These are phyloP conservation scores for Physcomitrium patens DNA, from an alignment of 225 moss, liverwort and hornwort genomes.

Conservation along the genomic window DNA sequence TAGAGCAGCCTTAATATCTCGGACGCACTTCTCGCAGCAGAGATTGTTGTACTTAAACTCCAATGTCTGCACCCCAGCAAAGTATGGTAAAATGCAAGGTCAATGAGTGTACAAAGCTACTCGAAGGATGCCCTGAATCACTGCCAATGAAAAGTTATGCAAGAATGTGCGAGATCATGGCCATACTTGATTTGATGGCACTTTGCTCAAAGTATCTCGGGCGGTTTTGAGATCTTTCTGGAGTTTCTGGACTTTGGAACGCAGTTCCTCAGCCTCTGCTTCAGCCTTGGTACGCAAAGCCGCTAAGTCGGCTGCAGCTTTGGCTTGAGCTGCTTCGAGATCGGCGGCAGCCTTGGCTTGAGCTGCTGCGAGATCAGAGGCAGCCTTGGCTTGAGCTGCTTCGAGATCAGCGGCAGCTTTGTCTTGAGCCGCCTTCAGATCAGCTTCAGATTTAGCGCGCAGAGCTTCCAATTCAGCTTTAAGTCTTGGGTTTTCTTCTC, in stretches of 20 bases:
- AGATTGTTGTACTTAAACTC: constrained; percentile 60
- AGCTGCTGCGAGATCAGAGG: constrained; percentile 10
- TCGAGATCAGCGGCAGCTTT: constrained; percentile 42
- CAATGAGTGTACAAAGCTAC: constrained; percentile 7
- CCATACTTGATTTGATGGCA: constrained; percentile 57
- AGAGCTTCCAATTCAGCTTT: constrained; percentile 49
- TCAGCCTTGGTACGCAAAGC: constrained; percentile 33
- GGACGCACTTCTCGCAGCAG: constrained; percentile 64
- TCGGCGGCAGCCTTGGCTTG: constrained; percentile 17
- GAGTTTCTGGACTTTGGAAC: constrained; percentile 34
- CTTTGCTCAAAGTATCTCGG: constrained; percentile 36
- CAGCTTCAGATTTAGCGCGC: constrained; percentile 44
- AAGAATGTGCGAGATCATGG: constrained; percentile 10
- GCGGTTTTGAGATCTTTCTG: constrained; percentile 43
- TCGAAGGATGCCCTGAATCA: constrained; percentile 25
- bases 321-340: constrained; percentile 30
- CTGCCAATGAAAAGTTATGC: constrained; percentile 2
- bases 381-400: constrained; percentile 21
- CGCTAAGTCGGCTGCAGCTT: constrained; percentile 40
- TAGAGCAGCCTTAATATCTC: constrained; percentile 58
- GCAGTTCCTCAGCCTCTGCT: constrained; percentile 35
- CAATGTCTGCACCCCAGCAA: constrained; percentile 41
- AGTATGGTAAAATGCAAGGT: neutral
- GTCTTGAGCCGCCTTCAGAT: constrained; percentile 32
- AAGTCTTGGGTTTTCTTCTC: constrained; percentile 54